phyloP scores from a whole-genome alignment of 2,329 filamentous ascomycete genomes.

The Samsoniella hepiali region DNA sequence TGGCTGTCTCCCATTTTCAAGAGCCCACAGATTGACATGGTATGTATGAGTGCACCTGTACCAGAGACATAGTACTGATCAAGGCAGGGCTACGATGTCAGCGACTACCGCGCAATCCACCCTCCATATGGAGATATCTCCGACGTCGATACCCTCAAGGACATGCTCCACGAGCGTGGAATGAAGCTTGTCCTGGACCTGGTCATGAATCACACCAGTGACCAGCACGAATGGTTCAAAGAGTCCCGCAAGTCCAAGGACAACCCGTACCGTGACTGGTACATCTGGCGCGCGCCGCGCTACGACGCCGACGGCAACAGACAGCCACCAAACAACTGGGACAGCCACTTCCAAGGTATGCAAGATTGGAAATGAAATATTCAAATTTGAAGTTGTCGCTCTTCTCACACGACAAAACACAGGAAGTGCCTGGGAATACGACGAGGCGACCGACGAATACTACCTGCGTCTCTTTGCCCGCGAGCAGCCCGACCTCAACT shows the following conservation, averaged over 20 bases:
- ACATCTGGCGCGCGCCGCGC: slow-evolving; percentile 61
- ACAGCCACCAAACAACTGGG: slow-evolving; percentile 60
- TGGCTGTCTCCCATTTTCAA: slow-evolving; percentile 51
- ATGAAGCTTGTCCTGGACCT: slow-evolving; percentile 72
- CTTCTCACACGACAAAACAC: background rate
- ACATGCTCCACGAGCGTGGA: slow-evolving; percentile 56
- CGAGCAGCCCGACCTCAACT: slow-evolving; percentile 75
- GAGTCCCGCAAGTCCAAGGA: slow-evolving; percentile 52
- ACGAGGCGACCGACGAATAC: slow-evolving; percentile 47
- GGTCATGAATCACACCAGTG: slow-evolving; percentile 68
- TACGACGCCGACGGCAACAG: slow-evolving; percentile 55
- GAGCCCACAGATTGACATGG: slow-evolving; percentile 63
- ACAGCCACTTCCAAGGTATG: slow-evolving; percentile 36
- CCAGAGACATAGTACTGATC: background rate
- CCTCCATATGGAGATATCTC: slow-evolving; percentile 63
- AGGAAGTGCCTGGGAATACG: slow-evolving; percentile 47
- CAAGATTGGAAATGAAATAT: background rate
- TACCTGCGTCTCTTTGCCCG: slow-evolving; percentile 67
- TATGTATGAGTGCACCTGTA: slow-evolving; percentile 18
- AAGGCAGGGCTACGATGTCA: slow-evolving; percentile 62
- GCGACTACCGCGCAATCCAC: slow-evolving; percentile 65
- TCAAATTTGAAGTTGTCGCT: no score
- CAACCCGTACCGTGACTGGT: slow-evolving; percentile 57
- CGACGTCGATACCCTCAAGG: slow-evolving; percentile 63
- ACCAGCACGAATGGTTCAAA: slow-evolving; percentile 57